A percentile compares a stretch with the other conserved stretches of the same genome.
Conservation (phyloP, 208 protist genomes). For the Vickermania ingenoplastis region DNA sequence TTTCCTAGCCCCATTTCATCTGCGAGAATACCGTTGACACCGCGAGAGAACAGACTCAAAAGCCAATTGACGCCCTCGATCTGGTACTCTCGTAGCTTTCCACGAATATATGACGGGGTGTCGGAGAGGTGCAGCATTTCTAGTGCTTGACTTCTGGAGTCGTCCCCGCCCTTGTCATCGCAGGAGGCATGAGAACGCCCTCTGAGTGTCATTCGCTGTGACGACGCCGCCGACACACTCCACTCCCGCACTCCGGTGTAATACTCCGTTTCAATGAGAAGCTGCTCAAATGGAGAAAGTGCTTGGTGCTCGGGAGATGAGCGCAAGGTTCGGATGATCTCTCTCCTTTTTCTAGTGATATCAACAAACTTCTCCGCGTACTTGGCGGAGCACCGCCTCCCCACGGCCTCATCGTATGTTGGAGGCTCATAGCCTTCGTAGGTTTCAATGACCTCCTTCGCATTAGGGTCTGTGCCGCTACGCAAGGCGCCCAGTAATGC, state of each 20-base stretch:
- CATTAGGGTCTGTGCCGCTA: slow-evolving; percentile 60
- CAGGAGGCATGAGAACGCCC: slow-evolving; percentile 7
- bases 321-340: slow-evolving; percentile 53
- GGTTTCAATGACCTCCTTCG: slow-evolving; percentile 27
- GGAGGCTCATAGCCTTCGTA: slow-evolving; percentile 69
- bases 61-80: slow-evolving; percentile 98
- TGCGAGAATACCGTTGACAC: slow-evolving; percentile 98
- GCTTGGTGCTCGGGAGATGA: slow-evolving; percentile 45
- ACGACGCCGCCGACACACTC: slow-evolving; percentile 11
- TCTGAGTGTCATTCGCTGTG: slow-evolving; percentile 6
- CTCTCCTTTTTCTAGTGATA: slow-evolving; percentile 46
- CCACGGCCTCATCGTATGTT: slow-evolving; percentile 34
- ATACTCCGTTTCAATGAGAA: slow-evolving; percentile 78
- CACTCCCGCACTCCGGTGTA: slow-evolving; percentile 79
- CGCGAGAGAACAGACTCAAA: slow-evolving; percentile 90
- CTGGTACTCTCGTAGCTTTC: slow-evolving; percentile 96
- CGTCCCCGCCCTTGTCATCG: slow-evolving; percentile 16
- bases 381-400: slow-evolving; percentile 21
- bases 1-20: slow-evolving; percentile 99
- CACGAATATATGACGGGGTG: slow-evolving; percentile 84
- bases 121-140: slow-evolving; percentile 68
- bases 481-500: slow-evolving; percentile 62
- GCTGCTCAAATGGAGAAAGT: slow-evolving; percentile 60
- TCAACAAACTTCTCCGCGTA: slow-evolving; percentile 26
- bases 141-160: slow-evolving; percentile 21